Percentiles rank a stretch among this genome's conserved stretches.
phyloP scores from a whole-genome alignment of 371 early-diverging fungal species.

The Mortierella sp. region DNA sequence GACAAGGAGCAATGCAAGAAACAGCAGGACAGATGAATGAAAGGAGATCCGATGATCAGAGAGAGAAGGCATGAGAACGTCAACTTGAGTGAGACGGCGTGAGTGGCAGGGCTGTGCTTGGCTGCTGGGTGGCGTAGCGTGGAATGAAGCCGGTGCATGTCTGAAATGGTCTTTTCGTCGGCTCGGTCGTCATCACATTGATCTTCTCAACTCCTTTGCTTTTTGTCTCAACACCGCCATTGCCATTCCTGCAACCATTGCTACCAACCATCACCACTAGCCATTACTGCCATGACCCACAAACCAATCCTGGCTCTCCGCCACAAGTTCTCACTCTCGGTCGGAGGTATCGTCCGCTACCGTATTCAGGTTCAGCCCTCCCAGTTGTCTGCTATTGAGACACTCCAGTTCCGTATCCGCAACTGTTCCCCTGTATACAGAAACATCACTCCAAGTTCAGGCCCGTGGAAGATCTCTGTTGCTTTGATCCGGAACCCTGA shows the following conservation, averaged over 20 bases:
- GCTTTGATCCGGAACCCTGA: constrained; percentile 40
- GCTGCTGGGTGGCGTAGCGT: too few relatives aligned
- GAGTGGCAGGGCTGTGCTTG: too few relatives aligned
- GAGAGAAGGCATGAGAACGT: too few relatives aligned
- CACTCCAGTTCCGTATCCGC: constrained; percentile 41
- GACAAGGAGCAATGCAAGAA: too few relatives aligned
- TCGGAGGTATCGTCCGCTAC: constrained; percentile 50
- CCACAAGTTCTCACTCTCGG: constrained; percentile 34
- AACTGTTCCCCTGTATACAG: constrained; percentile 34
- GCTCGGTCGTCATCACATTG: too few relatives aligned
- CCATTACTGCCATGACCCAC: constrained; percentile 13
- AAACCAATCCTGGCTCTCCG: constrained; percentile 31
- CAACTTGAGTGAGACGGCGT: too few relatives aligned
- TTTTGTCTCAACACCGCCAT: not conserved
- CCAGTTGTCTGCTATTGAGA: constrained; percentile 15
- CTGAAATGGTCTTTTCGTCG: too few relatives aligned
- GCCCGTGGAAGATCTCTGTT: constrained; percentile 45
- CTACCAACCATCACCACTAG: not conserved
- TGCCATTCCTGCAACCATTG: constrained; percentile 4
- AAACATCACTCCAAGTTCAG: constrained; percentile 42
- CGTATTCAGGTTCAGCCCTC: constrained; percentile 25
- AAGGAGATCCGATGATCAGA: too few relatives aligned
- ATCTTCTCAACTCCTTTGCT: too few relatives aligned
- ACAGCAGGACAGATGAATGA: too few relatives aligned
- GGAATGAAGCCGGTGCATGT: too few relatives aligned